Percentiles rank a stretch among this genome's conserved stretches.
phyloP scores from a whole-genome alignment of 805 yeast genomes.

The Saccharomycopsis sp. region DNA sequence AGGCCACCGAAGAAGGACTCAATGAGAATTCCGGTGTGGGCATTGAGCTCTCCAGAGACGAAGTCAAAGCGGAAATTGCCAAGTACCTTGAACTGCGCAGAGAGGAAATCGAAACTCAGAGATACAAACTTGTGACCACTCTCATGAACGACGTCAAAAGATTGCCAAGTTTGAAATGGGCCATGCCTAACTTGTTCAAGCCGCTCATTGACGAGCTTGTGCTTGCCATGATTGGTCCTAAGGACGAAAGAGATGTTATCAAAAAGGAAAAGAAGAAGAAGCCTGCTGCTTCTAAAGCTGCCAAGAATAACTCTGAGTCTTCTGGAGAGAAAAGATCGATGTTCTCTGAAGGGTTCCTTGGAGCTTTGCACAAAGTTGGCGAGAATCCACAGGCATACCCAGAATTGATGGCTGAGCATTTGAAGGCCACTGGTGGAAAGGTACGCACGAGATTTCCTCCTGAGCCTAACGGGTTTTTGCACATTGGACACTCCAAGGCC shows the following conservation, averaged over 20 bases:
- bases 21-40: conserved; percentile 79
- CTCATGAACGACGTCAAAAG: conserved; percentile 71
- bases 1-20: conserved; percentile 43
- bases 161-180: conserved; percentile 81
- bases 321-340: conserved; percentile 48
- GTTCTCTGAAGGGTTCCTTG: conserved; percentile 94
- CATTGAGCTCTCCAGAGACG: conserved; percentile 55
- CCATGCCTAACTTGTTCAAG: conserved; percentile 79
- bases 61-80: conserved; percentile 51
- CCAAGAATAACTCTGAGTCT: conserved; percentile 22
- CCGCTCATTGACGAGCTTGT: conserved; percentile 77
- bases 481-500: conserved; percentile 97
- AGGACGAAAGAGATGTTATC: conserved; percentile 84
- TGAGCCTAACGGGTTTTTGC: conserved; percentile 96
- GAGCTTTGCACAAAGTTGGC: conserved; percentile 91
- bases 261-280: conserved; percentile 69
- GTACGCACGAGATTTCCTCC: conserved; percentile 97
- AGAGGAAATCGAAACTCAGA: conserved; percentile 54
- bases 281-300: conserved; percentile 26
- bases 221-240: conserved; percentile 77
- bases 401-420: conserved; percentile 75
- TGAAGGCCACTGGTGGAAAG: conserved; percentile 68
- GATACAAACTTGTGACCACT: conserved; percentile 75
- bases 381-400: conserved; percentile 89
- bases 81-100: conserved; percentile 54